Evolutionary conservation across 2,329 filamentous ascomycete species (phyloP), one percentile per base, ranked within the genome.

Genomic region (Lecanicillium sp.): DNA sequence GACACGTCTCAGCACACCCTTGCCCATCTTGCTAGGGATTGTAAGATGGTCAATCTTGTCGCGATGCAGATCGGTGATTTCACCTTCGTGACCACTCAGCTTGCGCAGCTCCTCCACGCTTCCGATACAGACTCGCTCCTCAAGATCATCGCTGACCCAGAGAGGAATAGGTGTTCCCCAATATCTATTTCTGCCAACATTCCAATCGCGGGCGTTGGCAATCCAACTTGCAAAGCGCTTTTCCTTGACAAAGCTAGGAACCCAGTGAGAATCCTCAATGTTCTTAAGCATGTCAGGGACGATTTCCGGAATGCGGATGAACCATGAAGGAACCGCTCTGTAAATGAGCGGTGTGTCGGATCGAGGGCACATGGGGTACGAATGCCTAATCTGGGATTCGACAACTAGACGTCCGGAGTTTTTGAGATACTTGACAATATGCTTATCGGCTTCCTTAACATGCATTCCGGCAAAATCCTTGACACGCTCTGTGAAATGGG

Each of bases 261-360:
- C 89, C 91, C 91, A 97, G 62, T 94, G 87, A 7, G 90, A 93
- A 12, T 79, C 78, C 60, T 95, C 85, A 51, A 96, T 90, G 56
- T 91, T 93, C 58, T 87, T 75, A n/a, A 96, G 74, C 84, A 97
- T 91, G 55, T 90, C 73, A 1, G 90, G 89, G 44, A 95, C 81
- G 57, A 90, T 86, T 51, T 86, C 79, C 15, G 84, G 80, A 39
- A 96, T 88, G 65, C 87, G 88, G 59, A 97, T 86, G 64, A 96
- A 96, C 91, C 91, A 97, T 1, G 90, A 89, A 8, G 90, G 87
- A 15, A 96, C 89, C 21, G 91, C 89, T 55, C 87, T 82, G 68
- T 95, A 93, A 58, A 97, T 95, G 53, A 97, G 76, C 24, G 90
- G 91, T 0, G 88, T 96, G 62, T 96, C 91, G n/a, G 90, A 95